Evolutionary conservation across 331 rosid genomes (phyloP), one percentile per base, ranked within the genome.

Genomic region (Pyrus hybrid): DNA sequence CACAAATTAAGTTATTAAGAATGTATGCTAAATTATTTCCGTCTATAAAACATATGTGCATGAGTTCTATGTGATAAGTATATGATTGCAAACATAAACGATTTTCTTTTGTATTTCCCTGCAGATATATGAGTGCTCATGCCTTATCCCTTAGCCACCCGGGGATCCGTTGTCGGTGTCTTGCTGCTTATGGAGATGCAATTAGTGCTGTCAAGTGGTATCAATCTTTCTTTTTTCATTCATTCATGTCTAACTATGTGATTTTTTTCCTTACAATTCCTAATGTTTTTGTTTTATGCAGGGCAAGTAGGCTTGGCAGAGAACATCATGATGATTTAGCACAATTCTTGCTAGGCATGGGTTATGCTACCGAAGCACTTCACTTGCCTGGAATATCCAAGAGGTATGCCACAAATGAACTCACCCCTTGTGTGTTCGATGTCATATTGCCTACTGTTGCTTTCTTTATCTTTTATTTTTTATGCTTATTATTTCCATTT

Each of bases 311-410:
- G 82, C 96, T 94, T 67, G 97, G 94, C 35, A 90, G 99, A 86
- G 99, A 94, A 83, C 99, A 94, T 79, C 97, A 92, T 63, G 99
- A 94, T 80, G 99, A 94, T 82, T 84, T 94, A 70, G 99, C 99
- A 28, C 99, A 94, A 68, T 94, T 92, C 83, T 84, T 94, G 97
- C 85, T 94, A 23, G 99, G 99, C 47, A 94, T 94, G 97, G 99
- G 99, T 83, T 94, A 89, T 86, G 99, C 97, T 64, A 87, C 83
- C 5, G 97, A 94, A 84, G 99, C 99, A 75, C 95, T 92, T 84
- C 97, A 92, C 84, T 86, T 94, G 78, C 97, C 96, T 75, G 99
- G 99, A 84, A 92, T 94, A 84, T 94, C 97, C 6, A 94, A 90
- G 89, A 89, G 99, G 99, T 90, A 77, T 73, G 76, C 70, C 16